Base-by-base conservation (phyloP, 805 yeast genomes). In the Pichia deserticola region DNA sequence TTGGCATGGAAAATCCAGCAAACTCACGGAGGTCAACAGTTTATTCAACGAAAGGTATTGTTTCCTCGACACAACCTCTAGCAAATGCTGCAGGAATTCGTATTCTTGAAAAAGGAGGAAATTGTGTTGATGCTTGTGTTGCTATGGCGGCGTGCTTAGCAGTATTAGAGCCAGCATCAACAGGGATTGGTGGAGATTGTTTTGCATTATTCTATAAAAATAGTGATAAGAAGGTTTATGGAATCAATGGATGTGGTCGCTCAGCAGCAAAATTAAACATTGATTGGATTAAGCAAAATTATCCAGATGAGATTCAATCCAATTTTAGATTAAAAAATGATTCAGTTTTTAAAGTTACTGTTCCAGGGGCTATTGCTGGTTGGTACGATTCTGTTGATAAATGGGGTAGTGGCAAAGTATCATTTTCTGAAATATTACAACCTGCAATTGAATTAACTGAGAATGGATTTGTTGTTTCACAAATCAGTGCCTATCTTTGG, bases 301-400 rank as follows among this genome's bases (percentile, higher is more conserved):
- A 53, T 38, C 69, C 74, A 15, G 67, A 71, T 25, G 77, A 77
- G 15, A 66, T 76, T 39, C 62, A 70, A 9, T 70, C 78, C 37
- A 65, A 68, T 30, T 34, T 49, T 42, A 72, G 88, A 58, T 68
- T 85, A 33, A 79, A 79, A 0, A 58, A 58, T 11, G 67, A 68
- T 33, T 81, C 87, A 3, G 75, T 81, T 4, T 79, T 78, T 51
- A 66, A 84, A 0, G 78, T 82, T 7, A 82, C 81, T 46, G 89
- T 86, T 5, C 93, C 93, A 0, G 95, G 95, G 5, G 83, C 88
- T 1, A 74, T 85, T 44, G 87, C 88, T 6, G 92, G 88, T 0
- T 86, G 93, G 93, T 62, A 73, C 42, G 93, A 86, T 62, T 77
- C 87, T 3, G 67, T 76, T 37, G 81, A 78, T 40, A 69, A 65